A percentile compares a stretch with the other conserved stretches of the same genome.
phyloP scores from a whole-genome alignment of 305 asterid species.

The Striga hermonthica region DNA sequence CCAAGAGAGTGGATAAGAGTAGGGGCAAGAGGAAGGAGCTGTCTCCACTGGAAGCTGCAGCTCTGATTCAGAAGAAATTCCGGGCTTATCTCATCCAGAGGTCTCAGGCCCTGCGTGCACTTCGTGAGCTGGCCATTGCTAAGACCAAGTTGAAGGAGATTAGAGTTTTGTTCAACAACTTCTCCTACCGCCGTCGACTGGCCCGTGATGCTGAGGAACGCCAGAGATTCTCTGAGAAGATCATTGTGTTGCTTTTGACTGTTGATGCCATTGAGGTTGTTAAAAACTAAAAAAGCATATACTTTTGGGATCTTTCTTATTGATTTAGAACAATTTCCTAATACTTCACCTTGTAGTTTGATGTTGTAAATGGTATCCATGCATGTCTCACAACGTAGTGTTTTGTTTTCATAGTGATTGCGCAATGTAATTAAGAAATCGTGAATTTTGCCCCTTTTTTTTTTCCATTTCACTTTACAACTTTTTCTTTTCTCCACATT shows the following conservation, averaged over 20 bases:
- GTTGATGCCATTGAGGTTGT: conserved; percentile 91
- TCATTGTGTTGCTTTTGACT: conserved; percentile 86
- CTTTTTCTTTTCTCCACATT: background rate
- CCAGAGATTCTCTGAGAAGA: conserved; percentile 85
- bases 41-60: conserved; percentile 66
- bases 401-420: background rate
- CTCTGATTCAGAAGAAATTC: conserved; percentile 66
- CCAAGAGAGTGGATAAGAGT: conserved; percentile 64
- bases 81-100: conserved; percentile 74
- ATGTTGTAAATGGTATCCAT: background rate
- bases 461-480: background rate
- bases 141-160: conserved; percentile 87
- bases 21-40: conserved; percentile 77
- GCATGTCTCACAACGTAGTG: background rate
- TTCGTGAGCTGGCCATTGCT: conserved; percentile 89
- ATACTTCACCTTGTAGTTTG: background rate
- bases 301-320: too few species aligned
- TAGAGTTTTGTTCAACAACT: conserved; percentile 81
- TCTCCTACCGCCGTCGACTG: conserved; percentile 78
- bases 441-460: background rate
- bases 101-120: conserved; percentile 85
- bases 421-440: background rate
- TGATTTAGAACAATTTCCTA: background rate
- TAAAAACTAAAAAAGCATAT: background rate
- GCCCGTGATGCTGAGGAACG: conserved; percentile 75